These are phyloP conservation scores for Verticillium nonalfalfae DNA, from an alignment of 2,329 filamentous ascomycete species.

Conservation along the genomic window DNA sequence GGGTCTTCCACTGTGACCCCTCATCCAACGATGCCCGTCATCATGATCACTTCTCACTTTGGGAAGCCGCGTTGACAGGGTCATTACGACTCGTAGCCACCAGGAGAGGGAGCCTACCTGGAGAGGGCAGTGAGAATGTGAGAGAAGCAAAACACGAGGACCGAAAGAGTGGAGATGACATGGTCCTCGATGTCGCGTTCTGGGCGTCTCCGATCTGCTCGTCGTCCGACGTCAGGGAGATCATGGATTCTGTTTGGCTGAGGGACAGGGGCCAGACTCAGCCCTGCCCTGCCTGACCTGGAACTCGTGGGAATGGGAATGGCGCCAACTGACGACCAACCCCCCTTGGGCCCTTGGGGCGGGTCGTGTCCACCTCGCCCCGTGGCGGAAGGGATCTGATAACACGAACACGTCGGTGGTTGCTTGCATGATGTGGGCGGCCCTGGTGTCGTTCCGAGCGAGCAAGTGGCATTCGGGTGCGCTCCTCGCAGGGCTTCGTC, in stretches of 20 bases:
- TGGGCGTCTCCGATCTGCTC: conserved; percentile 6
- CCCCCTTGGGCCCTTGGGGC: neutral
- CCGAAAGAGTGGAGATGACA: neutral
- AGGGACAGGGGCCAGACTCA: neutral
- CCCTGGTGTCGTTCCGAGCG: neutral
- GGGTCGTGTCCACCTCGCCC: neutral
- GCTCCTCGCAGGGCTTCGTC: neutral
- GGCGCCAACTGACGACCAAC: too few relatives aligned
- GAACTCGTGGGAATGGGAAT: neutral
- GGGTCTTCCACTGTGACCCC: neutral
- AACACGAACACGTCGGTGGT: neutral
- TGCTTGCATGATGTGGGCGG: neutral
- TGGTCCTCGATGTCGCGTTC: neutral
- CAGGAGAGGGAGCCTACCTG: neutral
- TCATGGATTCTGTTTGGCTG: conserved; percentile 3
- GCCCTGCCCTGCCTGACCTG: neutral
- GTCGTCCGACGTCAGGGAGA: conserved; percentile 6
- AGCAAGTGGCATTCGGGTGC: neutral
- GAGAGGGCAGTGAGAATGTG: neutral
- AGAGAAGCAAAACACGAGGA: neutral
- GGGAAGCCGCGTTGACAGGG: neutral
- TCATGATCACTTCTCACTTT: neutral
- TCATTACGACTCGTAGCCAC: neutral
- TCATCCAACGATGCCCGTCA: neutral
- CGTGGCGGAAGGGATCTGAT: neutral